phyloP scores from a whole-genome alignment of 495 filamentous ascomycete genomes.

The Corynascus novoguineensis region DNA sequence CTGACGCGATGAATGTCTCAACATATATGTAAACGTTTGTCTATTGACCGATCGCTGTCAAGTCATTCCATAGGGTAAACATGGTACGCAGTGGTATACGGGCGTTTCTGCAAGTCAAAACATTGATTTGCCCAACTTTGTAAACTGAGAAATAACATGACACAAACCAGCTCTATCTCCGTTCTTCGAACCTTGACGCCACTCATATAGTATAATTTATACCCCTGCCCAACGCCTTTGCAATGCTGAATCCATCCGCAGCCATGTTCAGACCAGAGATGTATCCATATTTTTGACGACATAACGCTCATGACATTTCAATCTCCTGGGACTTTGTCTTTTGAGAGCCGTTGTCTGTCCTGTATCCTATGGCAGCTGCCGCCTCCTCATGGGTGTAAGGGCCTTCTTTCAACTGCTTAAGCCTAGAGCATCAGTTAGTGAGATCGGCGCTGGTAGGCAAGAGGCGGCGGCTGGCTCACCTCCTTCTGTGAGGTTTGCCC shows the following conservation, averaged over 20 bases:
- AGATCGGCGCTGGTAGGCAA: not conserved
- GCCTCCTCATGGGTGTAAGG: slow-evolving; percentile 83
- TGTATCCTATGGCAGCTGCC: slow-evolving; percentile 66
- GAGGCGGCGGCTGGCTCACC: slow-evolving; percentile 48
- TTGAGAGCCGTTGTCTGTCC: slow-evolving; percentile 27
- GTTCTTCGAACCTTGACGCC: slow-evolving; percentile 6
- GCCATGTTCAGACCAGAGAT: not conserved
- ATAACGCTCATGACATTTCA: slow-evolving; percentile 23
- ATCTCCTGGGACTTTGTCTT: slow-evolving; percentile 24
- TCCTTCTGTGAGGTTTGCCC: slow-evolving; percentile 88
- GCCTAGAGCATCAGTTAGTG: slow-evolving; percentile 39
- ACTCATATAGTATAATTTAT: not conserved
- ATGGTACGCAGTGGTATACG: too few species aligned
- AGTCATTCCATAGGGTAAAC: too few species aligned
- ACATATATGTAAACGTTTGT: too few species aligned
- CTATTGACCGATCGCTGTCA: too few species aligned
- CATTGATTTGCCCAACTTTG: too few species aligned
- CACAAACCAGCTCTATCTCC: not conserved
- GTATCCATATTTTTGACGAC: not conserved
- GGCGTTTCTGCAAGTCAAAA: too few species aligned
- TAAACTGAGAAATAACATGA: not conserved
- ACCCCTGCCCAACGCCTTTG: slow-evolving; percentile 4
- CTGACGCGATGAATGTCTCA: too few species aligned
- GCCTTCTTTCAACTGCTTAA: slow-evolving; percentile 69
- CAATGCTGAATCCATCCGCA: not conserved